Base-by-base conservation (phyloP, 371 early-diverging fungal genomes). In the Umbelopsis sp. region DNA sequence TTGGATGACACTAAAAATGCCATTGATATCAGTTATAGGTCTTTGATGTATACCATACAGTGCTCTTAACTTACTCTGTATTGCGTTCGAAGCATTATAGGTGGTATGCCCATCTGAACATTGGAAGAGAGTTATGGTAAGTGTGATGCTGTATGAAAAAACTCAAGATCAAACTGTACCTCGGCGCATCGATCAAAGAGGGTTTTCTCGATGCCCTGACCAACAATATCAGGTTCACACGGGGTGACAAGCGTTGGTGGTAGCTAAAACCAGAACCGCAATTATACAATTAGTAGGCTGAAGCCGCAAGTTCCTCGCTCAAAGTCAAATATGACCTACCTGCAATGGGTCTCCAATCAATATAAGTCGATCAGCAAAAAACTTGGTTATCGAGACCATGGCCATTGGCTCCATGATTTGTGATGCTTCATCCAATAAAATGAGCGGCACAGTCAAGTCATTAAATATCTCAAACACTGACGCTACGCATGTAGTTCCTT, bases 301-400 rank as follows among this genome's bases (percentile, higher is more conserved):
- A 14, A 10, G 7, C 7, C 14, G 22, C 18, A 5, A 18, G 24
- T 20, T 16, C 25, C 41, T 22, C 3, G 7, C 24, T 14, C 10
- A 5, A 41, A 10, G 41, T 41, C 12, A 10, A 10, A 7, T 10
- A 41, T 10, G 0, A 18, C 14, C 38, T 73, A 80, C 81, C 75
- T 84, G 85, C 22, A 87, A 73, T 1, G 98, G 99, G 74, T 99
- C 99, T 16, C 99, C 99, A 41, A 97, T 92, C 63, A 97, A 80
- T 11, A 99, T 81, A 7, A 94, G 72, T 18, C 87, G 80, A 50
- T 83, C 78, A 24, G 87, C 84, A 9, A 81, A 71, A 46, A 93
- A 90, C 12, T 89, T 79, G 4, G 83, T 72, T 44, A 97, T 65
- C 0, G 97, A 97, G 0, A 97, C 87, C 70, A 97, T 76, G 0